A percentile compares a stretch with the other conserved stretches of the same genome.
phyloP scores from a whole-genome alignment of 257 asterid species.

The Nicotiana tomentosiformis region DNA sequence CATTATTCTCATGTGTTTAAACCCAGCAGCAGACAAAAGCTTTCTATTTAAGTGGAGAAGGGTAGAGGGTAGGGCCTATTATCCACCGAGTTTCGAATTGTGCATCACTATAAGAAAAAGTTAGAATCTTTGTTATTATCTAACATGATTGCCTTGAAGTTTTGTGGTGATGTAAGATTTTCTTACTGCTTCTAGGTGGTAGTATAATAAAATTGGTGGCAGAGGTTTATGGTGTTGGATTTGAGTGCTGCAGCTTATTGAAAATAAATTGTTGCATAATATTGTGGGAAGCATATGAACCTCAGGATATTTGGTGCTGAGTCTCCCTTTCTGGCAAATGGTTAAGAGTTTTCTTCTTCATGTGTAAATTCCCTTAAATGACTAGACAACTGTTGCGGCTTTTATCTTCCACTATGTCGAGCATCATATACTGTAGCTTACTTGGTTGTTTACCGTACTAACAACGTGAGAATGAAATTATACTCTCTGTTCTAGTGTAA shows the following conservation, averaged over 20 bases:
- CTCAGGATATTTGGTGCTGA: background rate
- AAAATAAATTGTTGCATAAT: background rate
- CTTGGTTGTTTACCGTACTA: background rate
- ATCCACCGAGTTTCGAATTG: background rate
- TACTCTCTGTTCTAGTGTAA: background rate
- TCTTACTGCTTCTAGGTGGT: background rate
- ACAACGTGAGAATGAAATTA: background rate
- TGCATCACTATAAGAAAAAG: background rate
- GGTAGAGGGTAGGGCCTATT: background rate
- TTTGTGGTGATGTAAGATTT: background rate
- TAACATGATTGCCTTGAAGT: background rate
- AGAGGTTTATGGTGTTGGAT: background rate
- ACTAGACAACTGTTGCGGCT: background rate
- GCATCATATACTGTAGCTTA: background rate
- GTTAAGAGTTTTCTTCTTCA: background rate
- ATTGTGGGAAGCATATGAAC: constrained; percentile 2
- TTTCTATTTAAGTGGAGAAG: background rate
- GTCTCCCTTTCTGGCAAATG: background rate
- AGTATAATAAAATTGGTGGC: background rate
- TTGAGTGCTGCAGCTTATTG: background rate
- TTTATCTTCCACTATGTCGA: background rate
- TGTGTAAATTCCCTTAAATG: background rate
- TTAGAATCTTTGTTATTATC: background rate
- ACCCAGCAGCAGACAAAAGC: background rate
- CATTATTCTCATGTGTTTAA: background rate